Conservation (phyloP, 208 protist genomes). For the Polymyxa betae region DNA sequence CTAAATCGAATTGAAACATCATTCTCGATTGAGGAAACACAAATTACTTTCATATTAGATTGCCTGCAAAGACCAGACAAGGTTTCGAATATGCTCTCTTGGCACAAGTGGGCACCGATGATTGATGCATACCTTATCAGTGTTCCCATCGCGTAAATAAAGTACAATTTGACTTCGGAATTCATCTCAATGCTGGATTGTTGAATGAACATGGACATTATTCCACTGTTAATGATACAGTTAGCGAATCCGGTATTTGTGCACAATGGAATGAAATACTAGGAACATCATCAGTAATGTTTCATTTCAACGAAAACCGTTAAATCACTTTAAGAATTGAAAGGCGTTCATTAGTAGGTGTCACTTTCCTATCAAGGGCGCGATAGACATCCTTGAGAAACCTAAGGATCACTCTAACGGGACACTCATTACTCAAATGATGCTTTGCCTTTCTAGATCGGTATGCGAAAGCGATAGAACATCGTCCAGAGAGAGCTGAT, state of each 20-base stretch:
- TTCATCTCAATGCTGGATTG: not conserved
- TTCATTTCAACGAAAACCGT: not conserved
- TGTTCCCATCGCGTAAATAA: conserved; percentile 33
- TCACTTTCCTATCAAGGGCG: not conserved
- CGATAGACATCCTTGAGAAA: conserved; percentile 46
- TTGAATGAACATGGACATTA: conserved; percentile 48
- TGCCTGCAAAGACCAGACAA: not conserved
- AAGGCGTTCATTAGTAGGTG: not conserved
- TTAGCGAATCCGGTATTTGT: conserved; percentile 44
- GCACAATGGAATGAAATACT: conserved; percentile 48
- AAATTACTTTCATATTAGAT: not conserved
- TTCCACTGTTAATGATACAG: conserved; percentile 44
- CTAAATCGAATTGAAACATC: not conserved
- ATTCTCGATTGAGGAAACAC: not conserved
- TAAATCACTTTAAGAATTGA: not conserved
- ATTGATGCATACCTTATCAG: conserved; percentile 25
- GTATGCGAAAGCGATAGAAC: conserved; percentile 3
- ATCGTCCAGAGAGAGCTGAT: not conserved
- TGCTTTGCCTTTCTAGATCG: not conserved
- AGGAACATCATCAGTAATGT: not conserved
- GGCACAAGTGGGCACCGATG: not conserved
- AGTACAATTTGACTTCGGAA: conserved; percentile 29
- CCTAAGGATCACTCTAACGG: not conserved
- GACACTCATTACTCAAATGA: not conserved
- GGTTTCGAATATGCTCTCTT: not conserved